Base-by-base conservation (phyloP, 1,139 yeast genomes). In the Candida sojae region DNA sequence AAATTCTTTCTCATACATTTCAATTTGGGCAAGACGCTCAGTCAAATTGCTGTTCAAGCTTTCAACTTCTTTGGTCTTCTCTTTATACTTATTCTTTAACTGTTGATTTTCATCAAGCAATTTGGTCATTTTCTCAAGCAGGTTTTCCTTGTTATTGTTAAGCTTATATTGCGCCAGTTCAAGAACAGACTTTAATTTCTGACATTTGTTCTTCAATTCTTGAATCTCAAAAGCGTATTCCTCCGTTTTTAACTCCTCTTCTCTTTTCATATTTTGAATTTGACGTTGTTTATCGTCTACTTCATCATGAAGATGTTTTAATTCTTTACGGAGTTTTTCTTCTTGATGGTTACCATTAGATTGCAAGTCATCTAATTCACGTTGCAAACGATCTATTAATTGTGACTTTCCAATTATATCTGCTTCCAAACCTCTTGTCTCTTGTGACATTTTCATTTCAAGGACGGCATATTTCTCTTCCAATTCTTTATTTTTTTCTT, bases 1-100 rank as follows among this genome's bases (percentile, higher is more conserved):
- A 39, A 45, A 46, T 32, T 51, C 53, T 36, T 21, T 29, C 29
- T 49, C 50, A 31, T 49, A 49, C 26, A 48, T 43, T 13, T 30
- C 33, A 8, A 49, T 40, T 13, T 48, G 46, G 10, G 43, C 40
- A 11, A 13, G 25, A 38, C 39, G 39, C 2, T 36, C 39, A 23
- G 13, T 6, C 9, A 36, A 21, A 7, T 36, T 29, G 5, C 2
- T 13, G 6, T 17, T 31, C 17, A 39, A 17, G 29, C 12, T 10
- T 9, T 34, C 42, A 11, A 39, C 5, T 30, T 47, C 43, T 21
- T 40, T 32, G 13, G 25, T 13, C 3, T 28, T 28, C 5, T 39
- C 30, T 11, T 21, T 21, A 5, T 32, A 44, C 9, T 37, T 26
- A 7, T 29, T 12, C 12, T 36, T 35, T 21, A 44, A 25, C 8